Evolutionary conservation across 202 grass and related monocot species (phyloP).

Genomic region (Schoenoplectus tabernaemontani): DNA sequence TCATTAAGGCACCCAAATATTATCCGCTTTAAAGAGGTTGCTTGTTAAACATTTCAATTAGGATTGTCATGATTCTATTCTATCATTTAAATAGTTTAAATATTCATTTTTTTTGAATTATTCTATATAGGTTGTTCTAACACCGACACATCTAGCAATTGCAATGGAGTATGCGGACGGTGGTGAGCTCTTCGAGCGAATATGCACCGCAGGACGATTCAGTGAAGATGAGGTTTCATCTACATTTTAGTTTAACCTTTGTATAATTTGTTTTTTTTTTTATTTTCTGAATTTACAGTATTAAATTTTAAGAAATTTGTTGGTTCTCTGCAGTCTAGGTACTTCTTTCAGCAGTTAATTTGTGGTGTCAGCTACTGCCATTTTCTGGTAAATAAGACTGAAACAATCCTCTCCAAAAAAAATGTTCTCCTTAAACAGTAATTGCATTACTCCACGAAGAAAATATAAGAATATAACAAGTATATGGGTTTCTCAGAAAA

Average conservation of each 20-base stretch:
- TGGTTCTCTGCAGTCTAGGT: conserved; percentile 49
- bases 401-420: neutral
- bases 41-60: neutral
- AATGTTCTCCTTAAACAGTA: no score
- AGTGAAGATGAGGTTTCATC: conserved; percentile 76
- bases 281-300: neutral
- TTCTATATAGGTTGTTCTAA: conserved; percentile 49
- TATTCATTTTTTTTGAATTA: neutral
- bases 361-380: conserved; percentile 97
- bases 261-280: neutral
- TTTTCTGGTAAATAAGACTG: conserved; percentile 48
- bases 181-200: conserved; percentile 90
- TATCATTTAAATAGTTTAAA: neutral
- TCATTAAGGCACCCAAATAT: conserved; percentile 90
- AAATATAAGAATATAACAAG: neutral
- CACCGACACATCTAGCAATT: conserved; percentile 88
- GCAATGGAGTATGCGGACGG: conserved; percentile 92
- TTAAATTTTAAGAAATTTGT: neutral
- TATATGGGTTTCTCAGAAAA: conserved; percentile 45
- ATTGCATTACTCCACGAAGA: neutral
- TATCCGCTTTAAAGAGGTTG: conserved; percentile 87
- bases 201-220: conserved; percentile 82
- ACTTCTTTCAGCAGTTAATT: conserved; percentile 92
- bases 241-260: neutral
- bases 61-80: neutral